These are phyloP conservation scores for Daldinia caldariorum DNA, from an alignment of 495 filamentous ascomycete genomes.

Conservation along the genomic window DNA sequence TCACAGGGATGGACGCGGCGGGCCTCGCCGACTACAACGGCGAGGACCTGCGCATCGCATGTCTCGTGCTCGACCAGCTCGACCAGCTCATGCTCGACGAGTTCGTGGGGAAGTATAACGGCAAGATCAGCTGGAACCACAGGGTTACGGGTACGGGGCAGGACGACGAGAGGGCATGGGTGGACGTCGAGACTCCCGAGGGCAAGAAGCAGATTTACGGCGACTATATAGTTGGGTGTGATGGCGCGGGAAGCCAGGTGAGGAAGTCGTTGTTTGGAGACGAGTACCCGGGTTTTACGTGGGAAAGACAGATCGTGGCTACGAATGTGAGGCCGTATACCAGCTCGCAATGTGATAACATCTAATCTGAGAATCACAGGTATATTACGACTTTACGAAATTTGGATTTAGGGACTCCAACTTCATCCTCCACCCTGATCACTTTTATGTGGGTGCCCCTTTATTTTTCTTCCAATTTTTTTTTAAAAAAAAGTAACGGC, in stretches of 20 bases:
- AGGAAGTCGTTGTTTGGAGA: constrained; percentile 66
- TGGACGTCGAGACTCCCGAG: constrained; percentile 58
- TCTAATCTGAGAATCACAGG: constrained; percentile 45
- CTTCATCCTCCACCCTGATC: constrained; percentile 67
- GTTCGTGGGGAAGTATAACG: constrained; percentile 55
- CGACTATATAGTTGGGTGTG: constrained; percentile 68
- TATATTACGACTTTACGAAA: constrained; percentile 65
- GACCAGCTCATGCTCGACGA: constrained; percentile 60
- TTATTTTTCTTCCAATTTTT: no score
- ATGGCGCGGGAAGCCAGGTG: constrained; percentile 67
- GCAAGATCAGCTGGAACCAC: constrained; percentile 59
- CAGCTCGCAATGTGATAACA: not conserved
- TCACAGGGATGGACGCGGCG: constrained; percentile 46
- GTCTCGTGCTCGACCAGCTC: constrained; percentile 51
- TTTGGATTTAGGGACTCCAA: constrained; percentile 66
- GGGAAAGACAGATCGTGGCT: constrained; percentile 67
- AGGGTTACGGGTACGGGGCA: constrained; percentile 61
- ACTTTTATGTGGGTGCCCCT: constrained; percentile 57
- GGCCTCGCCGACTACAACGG: constrained; percentile 48
- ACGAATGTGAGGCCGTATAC: constrained; percentile 61
- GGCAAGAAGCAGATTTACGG: constrained; percentile 56
- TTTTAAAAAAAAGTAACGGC: no score
- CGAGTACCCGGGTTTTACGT: constrained; percentile 68
- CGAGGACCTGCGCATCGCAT: constrained; percentile 52
- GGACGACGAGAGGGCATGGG: constrained; percentile 60